Evolutionary conservation across 1,139 yeast genomes (phyloP), one percentile per base, ranked within the genome.

Genomic region (Candida sanyaensis): DNA sequence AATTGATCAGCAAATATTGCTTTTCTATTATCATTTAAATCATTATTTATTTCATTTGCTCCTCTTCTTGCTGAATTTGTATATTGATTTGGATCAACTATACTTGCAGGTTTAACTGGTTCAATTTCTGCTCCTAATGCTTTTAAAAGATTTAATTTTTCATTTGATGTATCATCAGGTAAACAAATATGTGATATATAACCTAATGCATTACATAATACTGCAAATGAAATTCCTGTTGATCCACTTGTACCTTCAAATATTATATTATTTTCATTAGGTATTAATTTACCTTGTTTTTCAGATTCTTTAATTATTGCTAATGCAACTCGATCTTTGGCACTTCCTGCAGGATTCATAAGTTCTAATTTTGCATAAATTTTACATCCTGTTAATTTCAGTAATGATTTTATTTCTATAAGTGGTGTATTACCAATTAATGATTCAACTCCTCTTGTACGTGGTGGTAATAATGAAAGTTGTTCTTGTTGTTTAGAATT

Each of bases 161-260:
- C 98, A 1, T 74, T 75, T 0, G 96, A 86, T 0, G 98, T 93
- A 61, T 93, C 99, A 63, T 91, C 95, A 0, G 98, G 99, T n/a
- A 93, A 74, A 49, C 96, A 92, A 29, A 93, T 93, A 60, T 91
- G 97, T 0, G 96, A 88, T 11, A 79, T 81, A 64, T 92, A 92
- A 0, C 99, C 99, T 50, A 88, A 66, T 0, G 97, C 88, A 56
- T 91, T 83, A 53, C 96, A 88, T 24, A 93, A 77, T 68, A 90
- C 81, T 1, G 98, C 97, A 55, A 93, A 80, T 2, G 97, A 88
- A 27, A 93, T 93, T 7, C 99, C 99, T 0, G 99, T 93, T 0
- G 97, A 89, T 0, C 98, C 98, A 9, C 95, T 85, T 0, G 98
- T 93, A 3, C 99, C 99, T 69, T 93, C 99, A 63, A 86, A 91